Conservation (phyloP, 768 basidiomycete species). For the Pholiota conissans region DNA sequence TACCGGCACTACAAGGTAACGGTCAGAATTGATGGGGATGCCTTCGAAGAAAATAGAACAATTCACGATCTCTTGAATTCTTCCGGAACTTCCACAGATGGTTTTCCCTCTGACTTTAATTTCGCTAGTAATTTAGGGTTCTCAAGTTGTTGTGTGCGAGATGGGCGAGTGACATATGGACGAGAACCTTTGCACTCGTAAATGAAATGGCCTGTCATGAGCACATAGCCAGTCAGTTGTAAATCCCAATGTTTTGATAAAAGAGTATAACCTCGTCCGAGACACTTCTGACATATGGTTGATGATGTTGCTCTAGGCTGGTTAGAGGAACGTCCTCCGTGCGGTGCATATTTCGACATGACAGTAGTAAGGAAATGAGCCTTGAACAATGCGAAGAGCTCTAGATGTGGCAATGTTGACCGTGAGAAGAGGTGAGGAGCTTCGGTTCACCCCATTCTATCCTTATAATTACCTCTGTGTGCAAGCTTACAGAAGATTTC, state of each 20-base stretch:
- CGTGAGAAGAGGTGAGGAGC: neutral
- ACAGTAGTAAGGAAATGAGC: neutral
- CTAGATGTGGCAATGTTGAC: neutral
- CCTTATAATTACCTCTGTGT: neutral
- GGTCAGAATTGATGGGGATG: neutral
- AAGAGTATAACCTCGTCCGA: slow-evolving; percentile 51
- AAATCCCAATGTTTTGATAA: slow-evolving; percentile 4
- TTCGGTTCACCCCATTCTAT: neutral
- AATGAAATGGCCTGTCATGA: slow-evolving; percentile 75
- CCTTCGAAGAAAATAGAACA: neutral
- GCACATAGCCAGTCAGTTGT: neutral
- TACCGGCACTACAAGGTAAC: slow-evolving; percentile 53
- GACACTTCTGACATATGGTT: slow-evolving; percentile 84
- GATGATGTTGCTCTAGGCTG: slow-evolving; percentile 62
- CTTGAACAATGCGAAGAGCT: neutral
- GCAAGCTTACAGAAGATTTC: neutral
- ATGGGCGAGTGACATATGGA: slow-evolving; percentile 88
- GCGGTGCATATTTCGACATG: slow-evolving; percentile 85
- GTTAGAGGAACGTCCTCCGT: slow-evolving; percentile 54
- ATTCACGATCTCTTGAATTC: slow-evolving; percentile 85
- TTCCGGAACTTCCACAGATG: slow-evolving; percentile 83
- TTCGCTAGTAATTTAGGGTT: slow-evolving; percentile 71
- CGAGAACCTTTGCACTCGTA: slow-evolving; percentile 84
- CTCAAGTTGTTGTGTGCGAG: slow-evolving; percentile 82
- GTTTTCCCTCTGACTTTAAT: slow-evolving; percentile 67